Evolutionary conservation across 768 basidiomycete genomes (phyloP), one percentile per base, ranked within the genome.

Genomic region (Lentinula sp.): DNA sequence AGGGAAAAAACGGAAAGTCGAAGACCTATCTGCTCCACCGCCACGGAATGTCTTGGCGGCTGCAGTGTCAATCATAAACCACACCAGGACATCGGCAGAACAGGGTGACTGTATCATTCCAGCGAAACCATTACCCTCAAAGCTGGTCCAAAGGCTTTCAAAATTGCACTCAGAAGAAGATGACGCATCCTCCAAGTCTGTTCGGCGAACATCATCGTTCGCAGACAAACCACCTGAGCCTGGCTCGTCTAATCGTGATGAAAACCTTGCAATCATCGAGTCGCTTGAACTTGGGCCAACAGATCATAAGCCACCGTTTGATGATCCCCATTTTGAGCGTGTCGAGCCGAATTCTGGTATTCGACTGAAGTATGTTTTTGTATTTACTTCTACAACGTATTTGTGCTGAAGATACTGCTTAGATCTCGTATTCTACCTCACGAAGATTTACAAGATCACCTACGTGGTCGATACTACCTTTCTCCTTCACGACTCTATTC

Each of bases 291-390:
- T 85, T 50, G 95, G 95, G 0, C 93, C 95, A 7, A 78, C 78
- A 53, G 86, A 94, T 42, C 89, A 92, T 70, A 83, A 76, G 13
- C 77, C 90, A 15, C 83, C 85, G 0, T 74, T 76, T 37, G 88
- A 90, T 20, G 94, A 95, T 68, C 89, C 90, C 0, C 66, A 76
- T 15, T 99, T 95, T 68, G 78, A 88, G 63, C 81, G 76, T 54
- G 70, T 95, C 4, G 97, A 99, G 70, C 97, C 97, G 0, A 91
- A 97, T 74, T 95, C 94, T 33, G 85, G 88, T 5, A 96, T 98
- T 53, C 81, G 87, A 55, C 79, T 99, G 28, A 79, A 73, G 95
- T 97, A 69, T 61, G 91, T 81, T 23, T 13, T 58, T 32, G 8
- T 61, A 28, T 23, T 57, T 54, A 35, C 16, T 56, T 65, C 18